Conservation (phyloP, 371 early-diverging fungal species). For the Saksenaea vasiformis region DNA sequence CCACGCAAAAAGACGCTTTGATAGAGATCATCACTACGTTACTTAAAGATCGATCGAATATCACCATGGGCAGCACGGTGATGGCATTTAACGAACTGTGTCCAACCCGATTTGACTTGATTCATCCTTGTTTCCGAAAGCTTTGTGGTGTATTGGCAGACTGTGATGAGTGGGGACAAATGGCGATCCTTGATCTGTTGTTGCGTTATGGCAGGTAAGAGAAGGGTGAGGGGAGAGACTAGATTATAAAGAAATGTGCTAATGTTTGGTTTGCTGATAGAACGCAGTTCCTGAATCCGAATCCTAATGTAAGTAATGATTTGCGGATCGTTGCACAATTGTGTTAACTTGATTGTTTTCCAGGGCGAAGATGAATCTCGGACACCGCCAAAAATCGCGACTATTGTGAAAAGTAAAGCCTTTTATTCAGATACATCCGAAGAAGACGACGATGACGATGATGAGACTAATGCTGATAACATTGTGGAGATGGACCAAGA, state of each 20-base stretch:
- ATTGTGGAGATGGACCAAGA: constrained; percentile 67
- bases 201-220: constrained; percentile 75
- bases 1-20: constrained; percentile 71
- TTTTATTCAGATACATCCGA: constrained; percentile 47
- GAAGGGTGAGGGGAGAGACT: background rate
- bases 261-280: constrained; percentile 20
- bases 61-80: constrained; percentile 86
- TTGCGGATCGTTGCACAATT: no score
- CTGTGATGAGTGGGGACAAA: constrained; percentile 95
- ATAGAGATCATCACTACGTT: constrained; percentile 76
- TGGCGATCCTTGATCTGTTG: constrained; percentile 80
- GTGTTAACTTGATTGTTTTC: background rate
- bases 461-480: constrained; percentile 32
- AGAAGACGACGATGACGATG: constrained; percentile 31
- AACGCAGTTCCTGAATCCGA: constrained; percentile 65
- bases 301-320: constrained; percentile 36
- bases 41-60: constrained; percentile 82
- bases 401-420: constrained; percentile 15
- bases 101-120: constrained; percentile 80
- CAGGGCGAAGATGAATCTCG: constrained; percentile 42
- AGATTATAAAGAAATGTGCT: background rate
- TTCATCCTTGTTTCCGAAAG: constrained; percentile 89
- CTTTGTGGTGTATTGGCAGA: constrained; percentile 84
- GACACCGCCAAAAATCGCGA: constrained; percentile 26
- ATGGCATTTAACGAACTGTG: constrained; percentile 88